phyloP scores from a whole-genome alignment of 257 asterid genomes.

The Orobanche coerulescens region DNA sequence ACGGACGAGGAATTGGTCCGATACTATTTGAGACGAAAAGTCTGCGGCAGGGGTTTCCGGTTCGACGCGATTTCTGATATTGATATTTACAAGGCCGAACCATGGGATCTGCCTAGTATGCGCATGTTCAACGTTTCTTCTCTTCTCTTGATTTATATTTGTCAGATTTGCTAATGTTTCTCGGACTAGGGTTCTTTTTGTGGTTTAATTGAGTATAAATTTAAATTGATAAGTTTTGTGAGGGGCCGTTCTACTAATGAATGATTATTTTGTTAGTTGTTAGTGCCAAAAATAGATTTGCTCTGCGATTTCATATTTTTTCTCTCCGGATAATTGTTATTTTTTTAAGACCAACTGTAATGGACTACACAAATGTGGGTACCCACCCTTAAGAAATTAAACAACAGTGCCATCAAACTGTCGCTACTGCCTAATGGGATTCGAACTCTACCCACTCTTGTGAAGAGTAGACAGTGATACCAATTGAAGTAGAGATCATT shows the following conservation, averaged over 20 bases:
- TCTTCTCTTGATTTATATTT: neutral
- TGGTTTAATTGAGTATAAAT: neutral
- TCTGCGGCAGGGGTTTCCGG: conserved; percentile 54
- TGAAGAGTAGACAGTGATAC: too few relatives aligned
- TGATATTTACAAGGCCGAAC: conserved; percentile 89
- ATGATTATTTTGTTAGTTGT: neutral
- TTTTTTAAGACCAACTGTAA: too few relatives aligned
- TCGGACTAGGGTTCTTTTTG: neutral
- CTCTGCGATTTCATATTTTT: neutral
- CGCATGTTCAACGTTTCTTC: neutral
- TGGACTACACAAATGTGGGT: too few relatives aligned
- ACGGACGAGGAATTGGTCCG: conserved; percentile 96
- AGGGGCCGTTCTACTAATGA: neutral
- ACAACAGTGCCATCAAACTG: too few relatives aligned
- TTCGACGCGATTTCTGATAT: conserved; percentile 74
- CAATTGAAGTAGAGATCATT: too few relatives aligned
- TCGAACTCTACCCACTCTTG: too few relatives aligned
- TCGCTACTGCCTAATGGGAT: too few relatives aligned
- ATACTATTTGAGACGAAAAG: conserved; percentile 69
- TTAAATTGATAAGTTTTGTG: neutral
- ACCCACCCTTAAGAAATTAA: too few relatives aligned
- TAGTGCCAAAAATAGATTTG: neutral
- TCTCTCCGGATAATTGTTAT: neutral
- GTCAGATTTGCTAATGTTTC: neutral
- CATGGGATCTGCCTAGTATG: conserved; percentile 95